These are phyloP conservation scores for Solanum appendiculatum DNA, from an alignment of 257 asterid species.

Conservation along the genomic window DNA sequence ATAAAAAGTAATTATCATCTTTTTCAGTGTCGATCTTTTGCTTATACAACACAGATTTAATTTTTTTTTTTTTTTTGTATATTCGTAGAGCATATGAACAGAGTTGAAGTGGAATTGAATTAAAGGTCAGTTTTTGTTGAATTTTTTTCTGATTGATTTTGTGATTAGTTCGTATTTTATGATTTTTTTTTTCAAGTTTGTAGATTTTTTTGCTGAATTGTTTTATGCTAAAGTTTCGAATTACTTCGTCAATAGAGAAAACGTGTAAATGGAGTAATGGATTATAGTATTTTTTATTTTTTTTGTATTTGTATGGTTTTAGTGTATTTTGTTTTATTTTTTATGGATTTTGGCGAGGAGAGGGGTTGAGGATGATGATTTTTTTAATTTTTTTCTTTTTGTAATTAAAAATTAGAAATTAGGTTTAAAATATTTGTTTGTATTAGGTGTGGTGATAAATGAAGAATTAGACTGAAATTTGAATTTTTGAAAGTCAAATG, in stretches of 20 bases:
- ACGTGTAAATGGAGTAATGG: background rate
- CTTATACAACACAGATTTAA: background rate
- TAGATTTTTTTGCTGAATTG: background rate
- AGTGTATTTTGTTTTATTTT: background rate
- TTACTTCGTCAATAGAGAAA: background rate
- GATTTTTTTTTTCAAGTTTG: background rate
- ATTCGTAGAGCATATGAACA: background rate
- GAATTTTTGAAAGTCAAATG: background rate
- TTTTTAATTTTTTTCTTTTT: background rate
- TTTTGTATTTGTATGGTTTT: background rate
- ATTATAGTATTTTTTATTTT: background rate
- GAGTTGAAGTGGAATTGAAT: background rate
- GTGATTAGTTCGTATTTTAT: background rate
- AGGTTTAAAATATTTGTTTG: background rate
- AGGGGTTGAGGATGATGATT: background rate
- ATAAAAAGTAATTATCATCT: background rate
- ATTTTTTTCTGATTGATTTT: background rate
- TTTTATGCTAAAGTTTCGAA: slow-evolving; percentile 9
- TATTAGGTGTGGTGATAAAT: background rate
- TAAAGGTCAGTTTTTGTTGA: background rate
- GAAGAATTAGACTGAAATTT: background rate
- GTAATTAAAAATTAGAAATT: background rate
- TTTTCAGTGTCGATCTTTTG: background rate
- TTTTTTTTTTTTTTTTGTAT: background rate
- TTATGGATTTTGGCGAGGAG: background rate